Evolutionary conservation across 306 rosid species (phyloP).

Genomic region (Leucaena leucocephala): DNA sequence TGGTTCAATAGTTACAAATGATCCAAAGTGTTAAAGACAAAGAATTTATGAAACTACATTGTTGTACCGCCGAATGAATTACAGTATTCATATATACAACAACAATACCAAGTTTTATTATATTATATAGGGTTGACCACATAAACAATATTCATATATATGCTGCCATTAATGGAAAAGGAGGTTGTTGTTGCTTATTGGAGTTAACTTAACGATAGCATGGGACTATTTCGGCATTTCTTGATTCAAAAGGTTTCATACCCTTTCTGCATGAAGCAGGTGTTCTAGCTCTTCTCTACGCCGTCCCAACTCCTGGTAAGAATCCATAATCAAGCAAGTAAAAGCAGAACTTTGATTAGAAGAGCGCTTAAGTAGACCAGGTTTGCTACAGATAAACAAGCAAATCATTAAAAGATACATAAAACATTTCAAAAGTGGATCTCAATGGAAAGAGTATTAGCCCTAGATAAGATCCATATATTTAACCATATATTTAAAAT

Average conservation of each 20-base stretch:
- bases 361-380: background rate
- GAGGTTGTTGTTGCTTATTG: background rate
- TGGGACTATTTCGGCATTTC: constrained; percentile 6
- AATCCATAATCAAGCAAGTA: constrained; percentile 31
- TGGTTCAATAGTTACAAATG: constrained; percentile 7
- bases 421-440: background rate
- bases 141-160: background rate
- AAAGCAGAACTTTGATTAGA: background rate
- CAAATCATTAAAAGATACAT: background rate
- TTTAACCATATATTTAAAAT: too few species aligned
- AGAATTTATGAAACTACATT: constrained; percentile 3
- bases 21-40: background rate
- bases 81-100: background rate
- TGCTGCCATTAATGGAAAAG: background rate
- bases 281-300: constrained; percentile 74
- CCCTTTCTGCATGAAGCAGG: constrained; percentile 54
- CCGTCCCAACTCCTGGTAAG: constrained; percentile 59
- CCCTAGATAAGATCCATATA: background rate
- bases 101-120: background rate
- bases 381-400: background rate
- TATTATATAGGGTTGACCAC: background rate
- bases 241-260: constrained; percentile 34
- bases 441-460: background rate
- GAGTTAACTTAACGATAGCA: background rate
- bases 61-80: background rate